Conservation (phyloP, 1,284 basidiomycete genomes). For the Malassezia pachydermatis region DNA sequence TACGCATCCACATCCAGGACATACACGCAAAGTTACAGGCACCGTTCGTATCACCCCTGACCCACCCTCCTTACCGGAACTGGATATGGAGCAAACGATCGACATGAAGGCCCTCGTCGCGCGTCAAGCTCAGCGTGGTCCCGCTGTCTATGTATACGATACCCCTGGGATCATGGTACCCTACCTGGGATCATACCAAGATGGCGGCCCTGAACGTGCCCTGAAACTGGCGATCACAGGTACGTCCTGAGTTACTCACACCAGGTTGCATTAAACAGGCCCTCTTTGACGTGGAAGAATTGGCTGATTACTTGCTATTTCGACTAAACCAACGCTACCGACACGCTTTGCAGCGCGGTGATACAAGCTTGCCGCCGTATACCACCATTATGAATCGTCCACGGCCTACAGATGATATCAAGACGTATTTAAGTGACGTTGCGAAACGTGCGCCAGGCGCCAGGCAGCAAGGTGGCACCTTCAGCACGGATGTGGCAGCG, state of each 20-base stretch:
- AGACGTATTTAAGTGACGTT: constrained; percentile 22
- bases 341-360: not conserved
- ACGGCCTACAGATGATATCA: constrained; percentile 30
- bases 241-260: no score
- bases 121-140: constrained; percentile 64
- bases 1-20: constrained; percentile 68
- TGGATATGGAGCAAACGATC: not conserved
- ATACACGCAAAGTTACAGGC: constrained; percentile 43
- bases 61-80: constrained; percentile 15
- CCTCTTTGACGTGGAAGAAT: constrained; percentile 70
- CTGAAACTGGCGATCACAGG: constrained; percentile 84
- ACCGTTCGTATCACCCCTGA: constrained; percentile 42
- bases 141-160: constrained; percentile 88
- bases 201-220: constrained; percentile 70
- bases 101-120: constrained; percentile 40
- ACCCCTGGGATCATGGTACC: constrained; percentile 95
- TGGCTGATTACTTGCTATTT: constrained; percentile 80
- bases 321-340: constrained; percentile 63
- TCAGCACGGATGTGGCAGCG: constrained; percentile 34
- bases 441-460: constrained; percentile 38
- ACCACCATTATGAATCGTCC: constrained; percentile 7
- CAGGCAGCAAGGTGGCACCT: constrained; percentile 25
- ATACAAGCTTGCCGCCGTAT: constrained; percentile 15
- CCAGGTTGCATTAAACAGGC: constrained; percentile 83
- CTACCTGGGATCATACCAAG: constrained; percentile 73